Base-by-base conservation (phyloP, 1,284 basidiomycete genomes). In the Trametes versicolor region DNA sequence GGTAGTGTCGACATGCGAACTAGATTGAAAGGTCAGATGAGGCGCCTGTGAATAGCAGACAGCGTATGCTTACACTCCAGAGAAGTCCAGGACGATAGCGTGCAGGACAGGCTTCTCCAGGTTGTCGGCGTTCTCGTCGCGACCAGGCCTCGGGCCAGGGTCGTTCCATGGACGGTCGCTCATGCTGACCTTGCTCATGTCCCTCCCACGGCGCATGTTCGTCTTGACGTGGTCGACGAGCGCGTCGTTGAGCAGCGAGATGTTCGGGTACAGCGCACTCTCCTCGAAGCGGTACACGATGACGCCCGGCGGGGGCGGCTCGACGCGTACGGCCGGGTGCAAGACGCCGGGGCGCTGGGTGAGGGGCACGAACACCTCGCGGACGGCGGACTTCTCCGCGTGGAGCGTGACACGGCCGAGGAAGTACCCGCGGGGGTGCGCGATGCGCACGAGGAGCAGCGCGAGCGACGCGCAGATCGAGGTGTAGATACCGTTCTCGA, bases 151-250 rank as follows among this genome's bases (percentile, higher is more conserved):
- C 43, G 92, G 93, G 51, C 94, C 94, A 15, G 95, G 92, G 74
- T 98, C 96, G 76, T 99, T 99, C 97, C 97, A 99, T 3, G 95
- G 89, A 52, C 97, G 87, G 75, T 99, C 96, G 70, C 85, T 83
- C 52, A 87, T 77, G 60, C 77, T 83, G 70, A 93, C 82, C 27
- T 80, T 75, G 62, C 84, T 84, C 79, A 93, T 84, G 76, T 95
- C 93, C 71, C 84, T 85, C 23, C 95, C 95, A 41, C 96, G 87
- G 21, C 89, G 86, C 69, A 92, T 95, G 70, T 89, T 82, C 66
- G 79, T 79, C 79, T 93, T 97, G 71, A 95, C 94, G 70, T 95
- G 84, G 69, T 93, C 92, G 48, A 96, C 92, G 41, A 99, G 82
- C 0, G 85, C 82, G 56, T 89, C 86, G 77, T 96, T 96, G 75